phyloP scores from a whole-genome alignment of 2,329 filamentous ascomycete species.

The Sporothrix protearum region DNA sequence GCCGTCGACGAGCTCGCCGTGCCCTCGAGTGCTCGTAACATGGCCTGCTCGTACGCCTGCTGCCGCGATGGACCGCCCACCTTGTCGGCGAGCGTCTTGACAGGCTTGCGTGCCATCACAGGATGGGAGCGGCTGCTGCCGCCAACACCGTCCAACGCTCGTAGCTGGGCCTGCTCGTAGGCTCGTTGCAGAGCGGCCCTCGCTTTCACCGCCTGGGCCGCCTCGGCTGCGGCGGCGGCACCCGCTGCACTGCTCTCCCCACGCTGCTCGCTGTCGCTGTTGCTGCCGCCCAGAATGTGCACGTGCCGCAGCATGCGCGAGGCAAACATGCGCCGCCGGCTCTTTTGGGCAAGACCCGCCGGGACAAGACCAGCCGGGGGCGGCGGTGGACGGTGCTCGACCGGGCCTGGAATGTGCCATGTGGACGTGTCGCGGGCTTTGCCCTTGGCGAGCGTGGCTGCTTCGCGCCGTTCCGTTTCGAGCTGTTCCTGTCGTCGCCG shows the following conservation, averaged over 20 bases:
- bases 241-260: conserved; percentile 40
- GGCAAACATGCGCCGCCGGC: conserved; percentile 34
- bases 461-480: conserved; percentile 9
- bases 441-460: not conserved
- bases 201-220: conserved; percentile 24
- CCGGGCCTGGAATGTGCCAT: not conserved
- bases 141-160: not conserved
- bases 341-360: conserved; percentile 33
- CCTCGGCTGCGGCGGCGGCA: conserved; percentile 24
- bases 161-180: not conserved
- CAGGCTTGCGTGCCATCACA: not conserved
- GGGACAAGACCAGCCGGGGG: too few species aligned
- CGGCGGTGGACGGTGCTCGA: not conserved
- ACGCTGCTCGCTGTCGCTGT: not conserved
- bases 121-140: not conserved
- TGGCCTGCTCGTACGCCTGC: conserved; percentile 9
- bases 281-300: conserved; percentile 27
- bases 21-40: not conserved
- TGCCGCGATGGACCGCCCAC: not conserved
- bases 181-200: conserved; percentile 14
- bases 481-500: conserved; percentile 29
- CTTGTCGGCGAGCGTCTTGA: not conserved
- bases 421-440: conserved; percentile 12
- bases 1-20: not conserved
- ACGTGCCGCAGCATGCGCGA: conserved; percentile 39